Evolutionary conservation across 139 green algal genomes (phyloP).

Genomic region (Zygnema cylindricum): DNA sequence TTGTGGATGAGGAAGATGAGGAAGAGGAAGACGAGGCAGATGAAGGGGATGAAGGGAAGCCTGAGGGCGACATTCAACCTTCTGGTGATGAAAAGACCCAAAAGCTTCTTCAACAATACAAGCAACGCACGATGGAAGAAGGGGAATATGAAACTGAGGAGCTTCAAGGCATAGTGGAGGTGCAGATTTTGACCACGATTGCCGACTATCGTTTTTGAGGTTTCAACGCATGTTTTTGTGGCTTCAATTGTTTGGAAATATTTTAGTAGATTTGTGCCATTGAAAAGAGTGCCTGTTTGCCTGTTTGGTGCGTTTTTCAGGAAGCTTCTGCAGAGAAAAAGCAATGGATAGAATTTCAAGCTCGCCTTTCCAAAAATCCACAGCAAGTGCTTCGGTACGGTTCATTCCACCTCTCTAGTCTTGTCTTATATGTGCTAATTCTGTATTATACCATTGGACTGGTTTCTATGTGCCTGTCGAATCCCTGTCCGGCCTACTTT

Average conservation of each 20-base stretch:
- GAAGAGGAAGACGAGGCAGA: conserved; percentile 3
- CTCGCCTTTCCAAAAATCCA: background rate
- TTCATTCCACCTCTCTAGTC: background rate
- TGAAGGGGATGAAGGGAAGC: background rate
- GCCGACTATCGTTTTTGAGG: no score
- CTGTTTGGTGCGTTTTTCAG: background rate
- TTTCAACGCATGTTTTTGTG: background rate
- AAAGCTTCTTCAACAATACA: background rate
- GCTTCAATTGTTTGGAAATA: background rate
- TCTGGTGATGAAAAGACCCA: background rate
- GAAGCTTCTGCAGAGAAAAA: conserved; percentile 9
- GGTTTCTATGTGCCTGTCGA: background rate
- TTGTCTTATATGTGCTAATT: background rate
- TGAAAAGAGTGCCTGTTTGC: no score
- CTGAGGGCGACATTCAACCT: background rate
- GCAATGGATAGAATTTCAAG: conserved; percentile 2
- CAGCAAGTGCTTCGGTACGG: conserved; percentile 3
- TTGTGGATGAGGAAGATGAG: conserved; percentile 19
- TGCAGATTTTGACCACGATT: background rate
- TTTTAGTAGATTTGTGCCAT: background rate
- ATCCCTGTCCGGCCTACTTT: background rate
- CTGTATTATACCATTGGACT: background rate
- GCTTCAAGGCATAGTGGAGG: background rate
- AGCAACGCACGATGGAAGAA: background rate
- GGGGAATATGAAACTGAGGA: conserved; percentile 1